A percentile compares a stretch with the other conserved stretches of the same genome.
These are phyloP conservation scores for Hyphodiscus hymeniophilus DNA, from an alignment of 495 filamentous ascomycete genomes.

Conservation along the genomic window DNA sequence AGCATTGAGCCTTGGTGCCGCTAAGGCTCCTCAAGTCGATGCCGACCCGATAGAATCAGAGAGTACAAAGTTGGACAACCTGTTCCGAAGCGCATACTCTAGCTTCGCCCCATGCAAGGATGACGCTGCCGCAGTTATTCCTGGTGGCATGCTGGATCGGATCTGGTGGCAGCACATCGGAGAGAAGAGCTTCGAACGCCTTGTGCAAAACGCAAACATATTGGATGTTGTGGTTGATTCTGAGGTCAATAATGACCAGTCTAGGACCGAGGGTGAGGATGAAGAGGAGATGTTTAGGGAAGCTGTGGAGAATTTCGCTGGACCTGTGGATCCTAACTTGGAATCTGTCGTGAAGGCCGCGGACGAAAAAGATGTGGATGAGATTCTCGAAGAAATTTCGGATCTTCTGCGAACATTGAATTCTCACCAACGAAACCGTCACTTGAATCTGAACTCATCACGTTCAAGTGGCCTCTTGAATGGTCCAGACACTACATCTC, in stretches of 20 bases:
- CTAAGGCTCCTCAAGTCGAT: slow-evolving; percentile 39
- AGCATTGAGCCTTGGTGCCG: slow-evolving; percentile 58
- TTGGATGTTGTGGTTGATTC: slow-evolving; percentile 24
- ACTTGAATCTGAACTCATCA: slow-evolving; percentile 46
- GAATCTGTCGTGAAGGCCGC: slow-evolving; percentile 33
- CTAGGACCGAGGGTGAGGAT: slow-evolving; percentile 33
- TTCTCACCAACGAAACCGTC: slow-evolving; percentile 80
- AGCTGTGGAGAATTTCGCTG: slow-evolving; percentile 13
- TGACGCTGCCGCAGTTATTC: slow-evolving; percentile 64
- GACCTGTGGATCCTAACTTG: slow-evolving; percentile 37
- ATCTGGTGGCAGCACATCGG: slow-evolving; percentile 87
- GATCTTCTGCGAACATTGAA: slow-evolving; percentile 76
- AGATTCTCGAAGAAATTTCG: slow-evolving; percentile 71
- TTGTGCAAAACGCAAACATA: slow-evolving; percentile 32
- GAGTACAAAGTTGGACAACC: slow-evolving; percentile 58
- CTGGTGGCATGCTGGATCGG: slow-evolving; percentile 58
- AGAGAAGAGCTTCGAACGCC: slow-evolving; percentile 45
- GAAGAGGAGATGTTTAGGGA: slow-evolving; percentile 27
- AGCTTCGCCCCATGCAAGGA: slow-evolving; percentile 82
- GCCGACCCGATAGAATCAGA: slow-evolving; percentile 40
- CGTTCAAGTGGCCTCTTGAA: slow-evolving; percentile 34
- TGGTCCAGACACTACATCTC: slow-evolving; percentile 37
- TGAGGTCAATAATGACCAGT: slow-evolving; percentile 27
- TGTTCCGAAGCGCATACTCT: slow-evolving; percentile 77
- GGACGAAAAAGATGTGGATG: slow-evolving; percentile 58